Evolutionary conservation across 495 filamentous ascomycete genomes (phyloP).

Genomic region (Tetracladium setigerum): DNA sequence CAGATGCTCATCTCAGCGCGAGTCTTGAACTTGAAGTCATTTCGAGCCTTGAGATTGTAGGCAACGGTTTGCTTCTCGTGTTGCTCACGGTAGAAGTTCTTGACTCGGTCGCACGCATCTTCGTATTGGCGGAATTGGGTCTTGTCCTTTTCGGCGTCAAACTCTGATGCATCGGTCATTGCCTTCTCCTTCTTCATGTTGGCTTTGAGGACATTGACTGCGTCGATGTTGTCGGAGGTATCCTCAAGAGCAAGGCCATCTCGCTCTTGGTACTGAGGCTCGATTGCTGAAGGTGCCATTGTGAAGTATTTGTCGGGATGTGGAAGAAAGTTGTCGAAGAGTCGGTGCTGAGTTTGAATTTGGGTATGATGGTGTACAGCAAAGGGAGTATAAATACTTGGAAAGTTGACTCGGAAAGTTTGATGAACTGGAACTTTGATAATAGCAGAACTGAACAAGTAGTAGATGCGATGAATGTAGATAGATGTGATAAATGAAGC

Average conservation of each 20-base stretch:
- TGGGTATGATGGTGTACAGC: too few species aligned
- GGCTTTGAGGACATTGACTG: conserved; percentile 68
- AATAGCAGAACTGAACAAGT: too few species aligned
- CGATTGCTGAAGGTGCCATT: conserved; percentile 24
- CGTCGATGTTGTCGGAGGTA: conserved; percentile 72
- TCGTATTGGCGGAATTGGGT: conserved; percentile 73
- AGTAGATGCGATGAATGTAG: too few species aligned
- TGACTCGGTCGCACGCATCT: conserved; percentile 69
- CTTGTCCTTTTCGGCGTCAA: conserved; percentile 76
- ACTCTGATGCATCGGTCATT: conserved; percentile 55
- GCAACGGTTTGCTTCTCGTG: conserved; percentile 80
- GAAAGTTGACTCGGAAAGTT: too few species aligned
- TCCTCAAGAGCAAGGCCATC: conserved; percentile 71
- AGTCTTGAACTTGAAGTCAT: conserved; percentile 57
- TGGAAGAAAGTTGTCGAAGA: not conserved
- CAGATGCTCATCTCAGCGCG: conserved; percentile 75
- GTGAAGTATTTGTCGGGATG: not conserved
- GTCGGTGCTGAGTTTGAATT: too few species aligned
- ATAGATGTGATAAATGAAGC: too few species aligned
- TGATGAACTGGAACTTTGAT: too few species aligned
- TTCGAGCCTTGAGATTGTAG: conserved; percentile 71
- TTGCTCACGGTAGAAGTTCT: conserved; percentile 76
- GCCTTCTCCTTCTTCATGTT: conserved; percentile 41
- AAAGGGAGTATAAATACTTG: too few species aligned
- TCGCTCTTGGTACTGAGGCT: conserved; percentile 24